Base-by-base conservation (phyloP, 176 grass and related monocot genomes). In the Ensete ventricosum region DNA sequence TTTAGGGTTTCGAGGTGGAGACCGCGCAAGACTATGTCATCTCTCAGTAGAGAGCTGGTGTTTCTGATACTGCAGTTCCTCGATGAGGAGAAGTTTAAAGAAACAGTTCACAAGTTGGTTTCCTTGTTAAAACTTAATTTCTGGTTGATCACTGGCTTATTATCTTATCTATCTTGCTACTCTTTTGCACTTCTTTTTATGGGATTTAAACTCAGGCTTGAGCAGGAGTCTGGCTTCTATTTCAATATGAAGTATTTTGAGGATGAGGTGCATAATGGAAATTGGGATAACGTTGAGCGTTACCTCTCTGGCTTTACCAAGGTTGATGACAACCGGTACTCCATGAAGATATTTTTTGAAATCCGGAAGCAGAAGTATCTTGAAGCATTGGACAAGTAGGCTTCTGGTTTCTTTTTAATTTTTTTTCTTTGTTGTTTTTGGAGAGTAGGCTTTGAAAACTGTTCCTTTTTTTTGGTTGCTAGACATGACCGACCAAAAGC, bases 401-500 rank as follows among this genome's bases (percentile, higher is more conserved):
- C 62, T 12, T 23, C 29, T 73, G 1, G n/a, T 78, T 54, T 17
- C 58, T 21, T 43, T 43, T 43, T 43, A 43, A 62, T 1, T 62
- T 43, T 13, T 29, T 74, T 62, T 49, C 71, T 66, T 74, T 80
- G 17, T 19, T 22, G 13, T 6, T 14, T 55, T 8, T 54, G 10
- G 17, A 25, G 12, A 67, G 67, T 11, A 9, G 71, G 54, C 29
- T 25, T 25, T 13, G 73, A 51, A 67, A 79, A 5, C 73, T 43
- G 34, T 54, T 49, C 22, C 1, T 27, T 12, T 51, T 73, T 78
- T 25, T 73, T 76, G 78, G 25, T 27, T 82, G 50, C 52, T 72
- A 98, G 94, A 82, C 90, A 93, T 89, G 94, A 98, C 90, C 87
- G 94, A 60, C 81, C 88, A 1, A 98, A 98, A 78, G 94, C 90